Evolutionary conservation across 306 rosid species (phyloP), one percentile per base, ranked within the genome.

Genomic region (Comarum palustre): DNA sequence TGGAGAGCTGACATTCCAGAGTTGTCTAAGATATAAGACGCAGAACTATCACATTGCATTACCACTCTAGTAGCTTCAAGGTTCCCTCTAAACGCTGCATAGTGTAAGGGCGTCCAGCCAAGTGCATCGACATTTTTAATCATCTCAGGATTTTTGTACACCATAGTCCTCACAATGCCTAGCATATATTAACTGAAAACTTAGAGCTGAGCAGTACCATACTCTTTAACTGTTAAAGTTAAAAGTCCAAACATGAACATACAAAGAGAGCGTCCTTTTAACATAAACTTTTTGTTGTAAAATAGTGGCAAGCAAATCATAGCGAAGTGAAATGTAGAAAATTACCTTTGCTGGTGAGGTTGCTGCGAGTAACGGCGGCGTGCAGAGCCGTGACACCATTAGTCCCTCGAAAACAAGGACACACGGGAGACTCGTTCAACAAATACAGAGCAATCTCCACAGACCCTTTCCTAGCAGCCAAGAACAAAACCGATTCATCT

Each of bases 101-200:
- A 77, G 22, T 77, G 76, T 8, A 70, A 27, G 1, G 81, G 81
- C 34, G 50, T 71, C 81, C 81, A 77, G 19, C 72, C 76, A 13
- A 50, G 19, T 12, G 36, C 39, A n/a, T 71, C 81, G 0, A 39
- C 72, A 4, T 25, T 14, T 51, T 41, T 51, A 0, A 62, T 31
- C 7, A 77, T 38, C 10, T 9, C 55, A 0, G 54, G 71, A 8
- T 39, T 7, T 70, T 4, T 71, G 7, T 12, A 51, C 13, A 70
- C 29, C 20, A 71, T 32, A 20, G 2, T 63, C 1, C 16, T 3
- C 19, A 70, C 76, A 69, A 77, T 17, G 4, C 29, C 76, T 62
- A 32, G 6, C 50, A 66, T 3, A 17, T 42, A 0, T 32, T 34
- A 48, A 20, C 0, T 0, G 1, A 4, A 27, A 8, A 4, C 1